phyloP scores from a whole-genome alignment of 1,284 basidiomycete species.

The Ceratobasidium theobromae region DNA sequence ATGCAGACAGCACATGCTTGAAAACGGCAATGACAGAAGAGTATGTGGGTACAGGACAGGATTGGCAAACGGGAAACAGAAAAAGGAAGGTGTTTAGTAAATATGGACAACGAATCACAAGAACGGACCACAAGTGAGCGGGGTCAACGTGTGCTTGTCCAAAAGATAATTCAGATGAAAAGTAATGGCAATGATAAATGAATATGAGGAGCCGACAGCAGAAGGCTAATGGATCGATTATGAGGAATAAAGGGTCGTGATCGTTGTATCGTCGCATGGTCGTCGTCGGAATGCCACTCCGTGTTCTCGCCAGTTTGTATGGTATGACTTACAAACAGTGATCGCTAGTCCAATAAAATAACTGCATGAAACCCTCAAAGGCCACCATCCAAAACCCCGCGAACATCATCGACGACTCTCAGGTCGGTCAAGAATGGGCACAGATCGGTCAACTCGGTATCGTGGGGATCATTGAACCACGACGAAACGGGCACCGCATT shows the following conservation, averaged over 20 bases:
- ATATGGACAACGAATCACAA: constrained; percentile 23
- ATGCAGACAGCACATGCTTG: not conserved
- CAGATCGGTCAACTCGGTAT: constrained; percentile 94
- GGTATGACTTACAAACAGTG: constrained; percentile 28
- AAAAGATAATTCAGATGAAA: constrained; percentile 29
- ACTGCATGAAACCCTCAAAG: constrained; percentile 16
- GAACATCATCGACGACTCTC: constrained; percentile 81
- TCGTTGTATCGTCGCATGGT: constrained; percentile 24
- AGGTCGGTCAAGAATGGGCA: constrained; percentile 93
- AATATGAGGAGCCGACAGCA: constrained; percentile 22
- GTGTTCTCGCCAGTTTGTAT: constrained; percentile 12
- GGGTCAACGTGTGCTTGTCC: constrained; percentile 28
- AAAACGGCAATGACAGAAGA: not conserved
- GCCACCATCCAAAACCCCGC: constrained; percentile 67
- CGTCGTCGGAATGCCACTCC: constrained; percentile 15
- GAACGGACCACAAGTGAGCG: constrained; percentile 23
- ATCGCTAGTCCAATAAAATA: constrained; percentile 27
- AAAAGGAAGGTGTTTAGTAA: constrained; percentile 21
- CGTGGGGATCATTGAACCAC: constrained; percentile 99
- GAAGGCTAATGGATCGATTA: constrained; percentile 15
- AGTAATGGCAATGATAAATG: constrained; percentile 12
- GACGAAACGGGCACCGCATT: constrained; percentile 98
- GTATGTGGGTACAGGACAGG: constrained; percentile 10
- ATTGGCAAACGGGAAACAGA: constrained; percentile 6
- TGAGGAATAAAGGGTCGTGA: constrained; percentile 28